These are phyloP conservation scores for Phytophthora lateralis DNA, from an alignment of 352 stramenopile genomes.

Conservation along the genomic window DNA sequence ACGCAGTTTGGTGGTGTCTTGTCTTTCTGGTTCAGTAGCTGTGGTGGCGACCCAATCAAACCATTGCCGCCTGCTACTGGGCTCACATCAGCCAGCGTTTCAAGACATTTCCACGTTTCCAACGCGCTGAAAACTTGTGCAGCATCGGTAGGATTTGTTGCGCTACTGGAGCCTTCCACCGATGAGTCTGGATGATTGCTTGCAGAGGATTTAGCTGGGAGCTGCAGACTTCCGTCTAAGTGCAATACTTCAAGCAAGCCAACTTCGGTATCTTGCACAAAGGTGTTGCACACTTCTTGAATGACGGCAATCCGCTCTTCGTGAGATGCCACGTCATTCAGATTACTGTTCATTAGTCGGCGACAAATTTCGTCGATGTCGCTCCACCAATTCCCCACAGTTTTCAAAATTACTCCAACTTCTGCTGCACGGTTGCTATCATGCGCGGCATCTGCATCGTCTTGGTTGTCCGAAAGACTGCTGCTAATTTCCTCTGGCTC, in stretches of 20 bases:
- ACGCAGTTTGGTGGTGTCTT: constrained; percentile 54
- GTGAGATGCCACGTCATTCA: constrained; percentile 16
- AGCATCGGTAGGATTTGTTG: constrained; percentile 9
- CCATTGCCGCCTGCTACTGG: constrained; percentile 28
- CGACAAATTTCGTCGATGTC: constrained; percentile 56
- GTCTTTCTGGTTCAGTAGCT: constrained; percentile 46
- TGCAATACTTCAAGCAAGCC: constrained; percentile 42
- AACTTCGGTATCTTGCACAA: constrained; percentile 33
- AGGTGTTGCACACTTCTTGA: constrained; percentile 46
- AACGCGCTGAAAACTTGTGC: constrained; percentile 52
- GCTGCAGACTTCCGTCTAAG: constrained; percentile 48
- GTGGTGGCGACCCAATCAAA: constrained; percentile 46
- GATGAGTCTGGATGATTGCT: background rate
- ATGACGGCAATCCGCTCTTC: constrained; percentile 52
- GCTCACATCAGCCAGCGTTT: constrained; percentile 49
- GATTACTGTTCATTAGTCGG: constrained; percentile 31
- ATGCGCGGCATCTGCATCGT: constrained; percentile 2
- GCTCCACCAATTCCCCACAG: constrained; percentile 73
- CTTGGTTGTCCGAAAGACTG: constrained; percentile 2
- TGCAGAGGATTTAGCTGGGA: constrained; percentile 1
- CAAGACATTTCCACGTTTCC: constrained; percentile 72
- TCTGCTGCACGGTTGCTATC: constrained; percentile 20
- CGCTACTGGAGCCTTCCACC: background rate
- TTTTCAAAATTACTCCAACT: constrained; percentile 39
- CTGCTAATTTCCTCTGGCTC: background rate